phyloP scores from a whole-genome alignment of 2,329 filamentous ascomycete genomes.

The Aspergillus sp. region DNA sequence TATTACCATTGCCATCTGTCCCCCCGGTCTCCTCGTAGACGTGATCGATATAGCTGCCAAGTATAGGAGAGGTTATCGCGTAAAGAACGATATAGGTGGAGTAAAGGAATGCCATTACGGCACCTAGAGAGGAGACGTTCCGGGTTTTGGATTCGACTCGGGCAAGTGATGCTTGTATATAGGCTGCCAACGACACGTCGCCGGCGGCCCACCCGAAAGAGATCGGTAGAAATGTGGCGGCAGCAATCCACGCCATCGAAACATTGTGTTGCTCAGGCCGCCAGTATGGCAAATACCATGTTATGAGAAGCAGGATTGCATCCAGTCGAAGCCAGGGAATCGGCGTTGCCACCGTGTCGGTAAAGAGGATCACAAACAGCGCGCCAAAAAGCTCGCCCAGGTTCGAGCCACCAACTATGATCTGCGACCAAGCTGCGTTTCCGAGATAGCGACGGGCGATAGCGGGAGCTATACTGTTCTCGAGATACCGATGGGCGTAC shows the following conservation, averaged over 20 bases:
- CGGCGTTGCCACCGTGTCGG: constrained; percentile 13
- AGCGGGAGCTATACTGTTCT: constrained; percentile 15
- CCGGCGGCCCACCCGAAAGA: constrained; percentile 19
- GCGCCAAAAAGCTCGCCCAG: constrained; percentile 18
- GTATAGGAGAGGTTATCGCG: constrained; percentile 16
- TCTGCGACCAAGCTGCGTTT: constrained; percentile 18
- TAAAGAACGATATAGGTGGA: constrained; percentile 17
- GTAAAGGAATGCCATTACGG: constrained; percentile 18
- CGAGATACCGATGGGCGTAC: constrained; percentile 18
- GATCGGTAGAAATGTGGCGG: constrained; percentile 15
- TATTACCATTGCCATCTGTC: constrained; percentile 13
- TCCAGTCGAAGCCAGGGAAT: constrained; percentile 18
- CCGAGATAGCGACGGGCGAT: constrained; percentile 18
- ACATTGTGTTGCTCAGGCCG: constrained; percentile 4
- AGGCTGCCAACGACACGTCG: constrained; percentile 18
- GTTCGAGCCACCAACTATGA: constrained; percentile 18
- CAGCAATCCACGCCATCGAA: constrained; percentile 13
- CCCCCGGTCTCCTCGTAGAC: constrained; percentile 15
- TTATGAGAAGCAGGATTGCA: constrained; percentile 15
- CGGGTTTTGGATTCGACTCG: constrained; percentile 14
- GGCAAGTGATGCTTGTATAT: constrained; percentile 17
- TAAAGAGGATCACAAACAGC: constrained; percentile 15
- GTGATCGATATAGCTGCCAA: constrained; percentile 19
- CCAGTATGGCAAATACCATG: constrained; percentile 19
- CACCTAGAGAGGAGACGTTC: constrained; percentile 15